Conservation (phyloP, 2,329 filamentous ascomycete species). For the Phoma herbarum region DNA sequence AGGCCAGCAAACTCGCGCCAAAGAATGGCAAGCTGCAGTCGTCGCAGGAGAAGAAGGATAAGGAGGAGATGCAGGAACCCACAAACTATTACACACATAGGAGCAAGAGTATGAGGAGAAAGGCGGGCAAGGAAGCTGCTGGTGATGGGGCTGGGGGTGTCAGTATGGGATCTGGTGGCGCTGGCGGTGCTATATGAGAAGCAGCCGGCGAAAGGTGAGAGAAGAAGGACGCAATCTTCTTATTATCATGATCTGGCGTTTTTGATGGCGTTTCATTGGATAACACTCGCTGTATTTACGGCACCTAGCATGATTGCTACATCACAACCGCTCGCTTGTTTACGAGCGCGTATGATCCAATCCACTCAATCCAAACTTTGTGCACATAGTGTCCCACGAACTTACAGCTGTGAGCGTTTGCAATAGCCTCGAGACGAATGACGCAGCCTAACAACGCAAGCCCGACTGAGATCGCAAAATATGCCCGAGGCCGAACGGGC, state of each 20-base stretch:
- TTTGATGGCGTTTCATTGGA: background rate
- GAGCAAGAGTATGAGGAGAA: conserved; percentile 46
- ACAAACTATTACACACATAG: conserved; percentile 45
- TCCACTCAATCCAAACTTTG: background rate
- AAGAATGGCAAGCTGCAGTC: conserved; percentile 34
- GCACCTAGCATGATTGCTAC: background rate
- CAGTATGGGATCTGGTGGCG: conserved; percentile 19
- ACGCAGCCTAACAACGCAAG: no score
- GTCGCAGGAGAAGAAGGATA: conserved; percentile 36
- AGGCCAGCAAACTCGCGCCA: conserved; percentile 35
- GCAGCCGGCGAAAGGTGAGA: no score
- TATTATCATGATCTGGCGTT: background rate
- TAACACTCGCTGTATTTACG: background rate
- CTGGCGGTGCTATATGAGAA: conserved; percentile 18
- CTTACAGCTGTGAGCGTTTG: background rate
- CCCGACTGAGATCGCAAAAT: no score
- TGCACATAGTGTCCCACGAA: background rate
- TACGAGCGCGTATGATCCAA: background rate
- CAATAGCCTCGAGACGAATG: background rate
- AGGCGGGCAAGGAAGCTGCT: conserved; percentile 36
- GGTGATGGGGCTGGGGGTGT: conserved; percentile 19
- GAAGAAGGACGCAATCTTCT: background rate
- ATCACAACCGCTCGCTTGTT: background rate
- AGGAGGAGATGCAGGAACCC: conserved; percentile 48
- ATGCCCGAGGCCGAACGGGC: background rate